Conservation (phyloP, 2,329 filamentous ascomycete species). For the Sordariomycetes sp. region DNA sequence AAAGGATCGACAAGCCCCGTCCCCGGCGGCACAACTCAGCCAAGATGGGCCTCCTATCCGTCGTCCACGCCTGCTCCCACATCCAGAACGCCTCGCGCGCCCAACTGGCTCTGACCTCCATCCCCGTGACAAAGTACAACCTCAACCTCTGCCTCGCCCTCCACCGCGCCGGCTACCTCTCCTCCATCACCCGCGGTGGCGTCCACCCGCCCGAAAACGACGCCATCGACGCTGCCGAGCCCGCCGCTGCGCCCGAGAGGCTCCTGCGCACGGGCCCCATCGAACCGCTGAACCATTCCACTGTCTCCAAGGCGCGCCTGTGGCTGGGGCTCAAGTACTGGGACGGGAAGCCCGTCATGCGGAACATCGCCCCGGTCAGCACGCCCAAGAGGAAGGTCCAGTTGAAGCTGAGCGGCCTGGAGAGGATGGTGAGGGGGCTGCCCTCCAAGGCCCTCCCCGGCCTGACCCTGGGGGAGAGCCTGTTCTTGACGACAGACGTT, state of each 20-base stretch:
- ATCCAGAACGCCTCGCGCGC: slow-evolving; percentile 80
- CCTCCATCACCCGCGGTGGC: slow-evolving; percentile 64
- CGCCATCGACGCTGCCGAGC: slow-evolving; percentile 22
- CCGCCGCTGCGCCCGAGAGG: too few relatives aligned
- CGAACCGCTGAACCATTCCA: slow-evolving; percentile 53
- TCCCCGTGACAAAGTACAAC: slow-evolving; percentile 69
- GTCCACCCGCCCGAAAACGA: slow-evolving; percentile 39
- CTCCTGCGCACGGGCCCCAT: slow-evolving; percentile 22
- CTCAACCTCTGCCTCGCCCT: slow-evolving; percentile 65
- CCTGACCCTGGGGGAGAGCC: slow-evolving; percentile 67
- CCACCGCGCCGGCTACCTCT: slow-evolving; percentile 74
- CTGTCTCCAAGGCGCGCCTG: slow-evolving; percentile 63
- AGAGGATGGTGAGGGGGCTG: slow-evolving; percentile 57
- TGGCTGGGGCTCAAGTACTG: slow-evolving; percentile 91
- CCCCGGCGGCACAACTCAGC: too few relatives aligned
- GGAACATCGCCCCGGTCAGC: slow-evolving; percentile 53
- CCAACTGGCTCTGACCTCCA: slow-evolving; percentile 74
- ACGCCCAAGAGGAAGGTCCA: slow-evolving; percentile 66
- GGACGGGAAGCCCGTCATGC: slow-evolving; percentile 70
- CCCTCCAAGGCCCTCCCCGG: slow-evolving; percentile 57
- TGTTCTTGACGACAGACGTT: slow-evolving; percentile 68
- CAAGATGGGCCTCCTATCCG: slow-evolving; percentile 44
- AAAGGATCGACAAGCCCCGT: too few relatives aligned
- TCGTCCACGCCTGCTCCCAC: slow-evolving; percentile 78
- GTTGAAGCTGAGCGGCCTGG: slow-evolving; percentile 51